These are phyloP conservation scores for Aspergillus panamensis DNA, from an alignment of 495 filamentous ascomycete genomes.

Conservation along the genomic window DNA sequence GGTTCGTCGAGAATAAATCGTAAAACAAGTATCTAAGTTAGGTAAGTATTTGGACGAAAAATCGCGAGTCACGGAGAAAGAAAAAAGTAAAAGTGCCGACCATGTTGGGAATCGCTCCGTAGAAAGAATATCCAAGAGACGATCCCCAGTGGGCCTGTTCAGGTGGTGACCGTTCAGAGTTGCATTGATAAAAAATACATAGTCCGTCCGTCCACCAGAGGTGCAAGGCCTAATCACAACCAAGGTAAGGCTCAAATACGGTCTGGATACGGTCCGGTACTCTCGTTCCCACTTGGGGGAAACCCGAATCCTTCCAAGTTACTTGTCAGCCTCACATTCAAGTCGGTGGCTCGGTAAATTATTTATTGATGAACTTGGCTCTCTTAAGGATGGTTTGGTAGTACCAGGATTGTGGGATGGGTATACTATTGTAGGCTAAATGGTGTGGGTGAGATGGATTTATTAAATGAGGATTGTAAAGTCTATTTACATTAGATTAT, in stretches of 20 bases:
- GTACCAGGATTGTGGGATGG: neutral
- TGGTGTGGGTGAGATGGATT: no score
- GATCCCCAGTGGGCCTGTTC: neutral
- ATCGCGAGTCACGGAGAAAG: neutral
- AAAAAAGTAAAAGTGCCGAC: neutral
- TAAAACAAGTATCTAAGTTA: neutral
- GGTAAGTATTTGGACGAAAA: neutral
- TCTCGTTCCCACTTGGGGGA: neutral
- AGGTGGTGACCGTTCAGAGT: conserved; percentile 10
- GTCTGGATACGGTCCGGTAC: conserved; percentile 7
- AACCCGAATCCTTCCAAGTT: conserved; percentile 1
- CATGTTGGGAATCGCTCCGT: neutral
- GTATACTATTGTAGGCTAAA: no score
- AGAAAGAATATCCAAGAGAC: conserved; percentile 1
- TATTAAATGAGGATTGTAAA: no score
- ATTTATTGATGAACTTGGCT: neutral
- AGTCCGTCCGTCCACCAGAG: neutral
- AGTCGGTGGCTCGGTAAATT: neutral
- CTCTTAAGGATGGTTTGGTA: neutral
- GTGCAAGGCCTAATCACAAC: neutral
- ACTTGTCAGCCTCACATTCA: conserved; percentile 7
- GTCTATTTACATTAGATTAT: neutral
- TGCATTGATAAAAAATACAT: conserved; percentile 17
- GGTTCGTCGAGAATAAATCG: no score
- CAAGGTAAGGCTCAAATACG: conserved; percentile 5